Evolutionary conservation across 306 rosid genomes (phyloP).

Genomic region (Ziziphus jujuba): DNA sequence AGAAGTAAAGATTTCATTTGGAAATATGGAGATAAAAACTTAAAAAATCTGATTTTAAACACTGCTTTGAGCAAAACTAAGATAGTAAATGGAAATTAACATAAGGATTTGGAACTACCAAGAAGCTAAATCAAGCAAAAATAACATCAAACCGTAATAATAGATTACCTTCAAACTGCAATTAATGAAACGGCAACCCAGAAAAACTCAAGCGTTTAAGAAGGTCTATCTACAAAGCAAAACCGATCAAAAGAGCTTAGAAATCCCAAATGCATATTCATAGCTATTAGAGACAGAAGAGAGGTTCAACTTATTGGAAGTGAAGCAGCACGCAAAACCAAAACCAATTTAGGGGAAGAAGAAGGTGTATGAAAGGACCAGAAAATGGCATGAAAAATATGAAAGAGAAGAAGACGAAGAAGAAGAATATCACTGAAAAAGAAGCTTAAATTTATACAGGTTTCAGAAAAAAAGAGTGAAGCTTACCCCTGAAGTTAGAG

Average conservation of each 20-base stretch:
- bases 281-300: conserved; percentile 23
- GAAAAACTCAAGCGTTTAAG: conserved; percentile 26
- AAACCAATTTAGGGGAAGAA: conserved; percentile 21
- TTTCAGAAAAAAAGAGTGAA: conserved; percentile 7
- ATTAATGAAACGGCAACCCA: conserved; percentile 24
- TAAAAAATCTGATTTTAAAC: conserved; percentile 9
- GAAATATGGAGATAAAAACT: not conserved
- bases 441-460: conserved; percentile 25
- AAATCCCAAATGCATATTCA: conserved; percentile 30
- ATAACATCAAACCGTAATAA: not conserved
- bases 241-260: conserved; percentile 25
- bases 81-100: not conserved
- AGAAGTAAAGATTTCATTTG: too few relatives aligned
- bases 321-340: conserved; percentile 16
- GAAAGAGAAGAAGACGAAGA: conserved; percentile 19
- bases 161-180: conserved; percentile 26
- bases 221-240: conserved; percentile 23
- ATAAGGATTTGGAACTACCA: not conserved
- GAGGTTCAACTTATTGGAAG: conserved; percentile 22
- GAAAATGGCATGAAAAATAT: conserved; percentile 30
- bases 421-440: conserved; percentile 16
- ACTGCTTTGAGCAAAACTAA: not conserved
- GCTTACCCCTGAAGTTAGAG: conserved; percentile 34
- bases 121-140: conserved; percentile 17
- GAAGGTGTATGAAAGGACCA: conserved; percentile 14